phyloP scores from a whole-genome alignment of 306 rosid species.

The Vigna hirtella region DNA sequence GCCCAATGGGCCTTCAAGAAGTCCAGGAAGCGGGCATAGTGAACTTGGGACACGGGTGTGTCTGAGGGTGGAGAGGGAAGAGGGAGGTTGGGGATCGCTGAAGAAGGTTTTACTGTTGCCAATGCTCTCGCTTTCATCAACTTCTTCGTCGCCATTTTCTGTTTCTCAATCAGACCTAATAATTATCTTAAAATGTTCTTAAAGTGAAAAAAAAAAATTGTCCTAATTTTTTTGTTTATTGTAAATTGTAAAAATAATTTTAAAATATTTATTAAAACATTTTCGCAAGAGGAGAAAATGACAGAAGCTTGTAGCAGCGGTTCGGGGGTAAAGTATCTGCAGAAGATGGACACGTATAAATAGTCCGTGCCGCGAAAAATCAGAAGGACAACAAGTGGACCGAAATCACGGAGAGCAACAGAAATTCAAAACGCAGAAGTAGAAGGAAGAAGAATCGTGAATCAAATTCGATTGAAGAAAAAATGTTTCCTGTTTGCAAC shows the following conservation, averaged over 20 bases:
- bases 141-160: slow-evolving; percentile 53
- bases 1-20: slow-evolving; percentile 66
- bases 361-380: slow-evolving; percentile 24
- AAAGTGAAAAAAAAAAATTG: too few relatives aligned
- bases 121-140: slow-evolving; percentile 34
- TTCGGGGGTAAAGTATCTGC: slow-evolving; percentile 16
- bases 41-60: slow-evolving; percentile 49
- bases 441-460: neutral
- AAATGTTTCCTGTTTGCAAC: slow-evolving; percentile 47
- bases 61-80: slow-evolving; percentile 56
- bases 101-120: slow-evolving; percentile 42
- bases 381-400: slow-evolving; percentile 3
- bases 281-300: neutral
- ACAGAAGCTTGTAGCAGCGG: neutral
- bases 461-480: neutral
- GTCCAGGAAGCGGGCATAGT: slow-evolving; percentile 61
- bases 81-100: slow-evolving; percentile 63
- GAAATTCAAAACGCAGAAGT: slow-evolving; percentile 38
- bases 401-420: slow-evolving; percentile 16
- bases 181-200: too few relatives aligned
- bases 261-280: neutral
- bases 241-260: too few relatives aligned
- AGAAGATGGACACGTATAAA: neutral
- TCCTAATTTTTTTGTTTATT: too few relatives aligned
- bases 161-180: neutral